Evolutionary conservation across 305 asterid genomes (phyloP).

Genomic region (Salvia sclarea): DNA sequence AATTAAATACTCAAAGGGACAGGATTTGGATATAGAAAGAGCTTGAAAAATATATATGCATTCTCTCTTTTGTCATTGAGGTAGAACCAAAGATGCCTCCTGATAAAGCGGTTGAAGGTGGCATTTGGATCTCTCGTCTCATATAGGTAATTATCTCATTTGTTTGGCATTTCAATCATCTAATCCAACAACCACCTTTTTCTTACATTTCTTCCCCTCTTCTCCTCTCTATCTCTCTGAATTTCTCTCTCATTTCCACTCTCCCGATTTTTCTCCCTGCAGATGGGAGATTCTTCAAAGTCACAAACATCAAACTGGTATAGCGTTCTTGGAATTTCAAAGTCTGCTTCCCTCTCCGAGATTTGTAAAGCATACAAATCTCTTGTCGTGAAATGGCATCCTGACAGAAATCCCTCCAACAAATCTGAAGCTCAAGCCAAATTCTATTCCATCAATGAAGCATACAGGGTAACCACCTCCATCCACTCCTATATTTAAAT

Average conservation of each 20-base stretch:
- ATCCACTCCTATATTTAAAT: too few relatives aligned
- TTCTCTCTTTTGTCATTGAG: neutral
- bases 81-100: conserved; percentile 27
- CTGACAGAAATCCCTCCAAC: conserved; percentile 64
- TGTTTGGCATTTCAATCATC: conserved; percentile 28
- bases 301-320: conserved; percentile 48
- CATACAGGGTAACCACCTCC: conserved; percentile 53
- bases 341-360: conserved; percentile 66
- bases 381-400: conserved; percentile 74
- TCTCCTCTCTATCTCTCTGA: neutral
- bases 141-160: conserved; percentile 33
- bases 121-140: conserved; percentile 23
- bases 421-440: conserved; percentile 63
- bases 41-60: neutral
- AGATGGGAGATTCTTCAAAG: conserved; percentile 61
- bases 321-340: conserved; percentile 60
- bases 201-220: neutral
- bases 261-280: conserved; percentile 24
- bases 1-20: neutral
- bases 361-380: conserved; percentile 66
- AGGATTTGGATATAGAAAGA: neutral
- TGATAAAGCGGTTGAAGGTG: conserved; percentile 29
- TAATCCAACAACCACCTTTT: neutral
- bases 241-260: too few relatives aligned
- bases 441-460: conserved; percentile 68